Evolutionary conservation across 2,329 filamentous ascomycete genomes (phyloP).

Genomic region (Fusarium sp.): DNA sequence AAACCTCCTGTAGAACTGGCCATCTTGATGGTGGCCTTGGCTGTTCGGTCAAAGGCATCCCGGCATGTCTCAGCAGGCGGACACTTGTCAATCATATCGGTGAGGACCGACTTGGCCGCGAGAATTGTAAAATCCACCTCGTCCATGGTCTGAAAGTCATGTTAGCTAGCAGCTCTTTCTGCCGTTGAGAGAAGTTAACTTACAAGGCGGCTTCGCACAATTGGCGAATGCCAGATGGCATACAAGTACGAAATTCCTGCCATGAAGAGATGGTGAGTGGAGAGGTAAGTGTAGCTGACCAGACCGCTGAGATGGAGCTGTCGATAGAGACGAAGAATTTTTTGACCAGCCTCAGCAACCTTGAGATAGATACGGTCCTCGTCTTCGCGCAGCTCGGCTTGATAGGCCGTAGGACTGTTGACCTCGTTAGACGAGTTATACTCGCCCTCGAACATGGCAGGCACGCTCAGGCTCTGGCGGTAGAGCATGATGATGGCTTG

Average conservation of each 20-base stretch:
- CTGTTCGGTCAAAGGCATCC: conserved; percentile 93
- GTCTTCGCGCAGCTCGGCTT: conserved; percentile 74
- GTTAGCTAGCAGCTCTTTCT: conserved; percentile 13
- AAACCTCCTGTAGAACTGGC: conserved; percentile 87
- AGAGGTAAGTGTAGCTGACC: conserved; percentile 95
- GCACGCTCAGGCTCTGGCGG: conserved; percentile 85
- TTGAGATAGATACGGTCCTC: conserved; percentile 93
- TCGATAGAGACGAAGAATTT: conserved; percentile 87
- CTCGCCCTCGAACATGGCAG: conserved; percentile 83
- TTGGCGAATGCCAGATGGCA: conserved; percentile 94
- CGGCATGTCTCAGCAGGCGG: conserved; percentile 93
- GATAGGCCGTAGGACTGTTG: conserved; percentile 67
- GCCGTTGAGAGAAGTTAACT: conserved; percentile 47
- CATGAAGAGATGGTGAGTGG: conserved; percentile 97
- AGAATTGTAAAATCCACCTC: conserved; percentile 98
- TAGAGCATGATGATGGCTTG: conserved; percentile 97
- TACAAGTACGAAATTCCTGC: conserved; percentile 96
- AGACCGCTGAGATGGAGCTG: conserved; percentile 86
- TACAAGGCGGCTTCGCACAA: conserved; percentile 85
- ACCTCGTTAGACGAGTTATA: conserved; percentile 71
- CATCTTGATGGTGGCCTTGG: conserved; percentile 95
- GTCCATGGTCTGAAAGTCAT: conserved; percentile 71
- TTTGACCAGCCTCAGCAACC: conserved; percentile 93
- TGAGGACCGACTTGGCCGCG: conserved; percentile 89
- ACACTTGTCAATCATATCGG: conserved; percentile 91